A percentile compares a stretch with the other conserved stretches of the same genome.
These are phyloP conservation scores for Fusarium floridanum DNA, from an alignment of 2,329 filamentous ascomycete genomes.

Conservation along the genomic window DNA sequence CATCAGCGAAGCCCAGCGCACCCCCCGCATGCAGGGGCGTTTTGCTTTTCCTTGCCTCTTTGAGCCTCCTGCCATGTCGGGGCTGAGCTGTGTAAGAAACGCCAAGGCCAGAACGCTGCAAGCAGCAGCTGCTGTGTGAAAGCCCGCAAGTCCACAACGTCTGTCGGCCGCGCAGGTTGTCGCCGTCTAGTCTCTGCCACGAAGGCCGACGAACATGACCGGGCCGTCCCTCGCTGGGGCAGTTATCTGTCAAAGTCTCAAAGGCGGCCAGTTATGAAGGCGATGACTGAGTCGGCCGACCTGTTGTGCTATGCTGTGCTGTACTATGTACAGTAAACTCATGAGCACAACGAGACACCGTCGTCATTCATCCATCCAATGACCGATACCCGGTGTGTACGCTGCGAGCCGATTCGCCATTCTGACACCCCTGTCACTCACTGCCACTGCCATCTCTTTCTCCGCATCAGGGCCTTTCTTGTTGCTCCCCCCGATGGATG, in stretches of 20 bases:
- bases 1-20: neutral
- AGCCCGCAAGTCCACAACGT: neutral
- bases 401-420: neutral
- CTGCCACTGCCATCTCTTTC: neutral
- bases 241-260: conserved; percentile 33
- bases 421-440: neutral
- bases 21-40: conserved; percentile 10
- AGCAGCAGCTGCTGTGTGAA: neutral
- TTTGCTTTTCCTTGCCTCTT: conserved; percentile 34
- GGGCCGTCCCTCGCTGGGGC: conserved; percentile 34
- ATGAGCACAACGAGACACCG: neutral
- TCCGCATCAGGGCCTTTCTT: neutral
- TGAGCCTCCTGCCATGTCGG: conserved; percentile 1
- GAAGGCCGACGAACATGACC: conserved; percentile 12
- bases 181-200: neutral
- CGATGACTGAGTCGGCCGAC: neutral
- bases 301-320: neutral
- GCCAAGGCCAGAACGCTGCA: neutral
- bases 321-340: neutral
- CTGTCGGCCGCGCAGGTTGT: neutral
- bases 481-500: neutral
- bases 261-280: conserved; percentile 1
- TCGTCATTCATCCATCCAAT: neutral
- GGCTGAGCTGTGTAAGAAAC: conserved; percentile 6
- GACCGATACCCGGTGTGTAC: neutral